Evolutionary conservation across 2,329 filamentous ascomycete genomes (phyloP), one percentile per base, ranked within the genome.

Genomic region (Scedosporium aurantiacum): DNA sequence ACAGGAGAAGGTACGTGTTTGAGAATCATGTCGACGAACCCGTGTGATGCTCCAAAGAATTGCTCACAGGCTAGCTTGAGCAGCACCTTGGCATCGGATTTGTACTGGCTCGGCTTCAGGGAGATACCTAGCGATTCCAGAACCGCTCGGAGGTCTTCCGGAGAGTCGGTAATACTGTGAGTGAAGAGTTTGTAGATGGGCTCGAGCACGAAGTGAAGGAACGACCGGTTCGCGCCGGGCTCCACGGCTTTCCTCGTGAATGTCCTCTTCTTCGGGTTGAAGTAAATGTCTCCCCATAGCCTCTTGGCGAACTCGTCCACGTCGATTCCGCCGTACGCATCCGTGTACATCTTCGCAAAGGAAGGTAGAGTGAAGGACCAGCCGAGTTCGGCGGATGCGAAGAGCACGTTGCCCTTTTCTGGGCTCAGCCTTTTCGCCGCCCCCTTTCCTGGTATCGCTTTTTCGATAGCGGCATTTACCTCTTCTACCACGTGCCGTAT

Each of bases 121-220:
- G 80, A 75, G 67, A 99, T 96, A 12, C 91, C 91, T 8, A 99
- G 79, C 21, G 84, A 85, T 18, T 82, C 85, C 62, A 99, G 76
- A 0, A 91, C 94, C 56, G 82, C 81, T 69, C 89, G 91, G 63
- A 99, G 77, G 67, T 96, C 89, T 61, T 90, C 87, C 0, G 93
- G 89, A 68, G 86, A 93, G 71, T 95, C 89, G 70, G 91, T 95
- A 69, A 99, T 90, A 3, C 92, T 95, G 72, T 97, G 91, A 16
- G 91, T 93, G 72, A 93, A 97, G 50, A 99, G 81, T 74, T 99
- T 99, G 82, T 99, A 99, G 67, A 99, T 91, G 18, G 94, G 94
- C 71, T 99, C 94, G 57, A 99, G 79, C 28, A 99, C 83, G 72
- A 97, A 99, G 73, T 96, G 87, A 62, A 97, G 89, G 71, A 99